A percentile compares a stretch with the other conserved stretches of the same genome.
Conservation (phyloP, 1,284 basidiomycete genomes). For the Porodaedalea pini region DNA sequence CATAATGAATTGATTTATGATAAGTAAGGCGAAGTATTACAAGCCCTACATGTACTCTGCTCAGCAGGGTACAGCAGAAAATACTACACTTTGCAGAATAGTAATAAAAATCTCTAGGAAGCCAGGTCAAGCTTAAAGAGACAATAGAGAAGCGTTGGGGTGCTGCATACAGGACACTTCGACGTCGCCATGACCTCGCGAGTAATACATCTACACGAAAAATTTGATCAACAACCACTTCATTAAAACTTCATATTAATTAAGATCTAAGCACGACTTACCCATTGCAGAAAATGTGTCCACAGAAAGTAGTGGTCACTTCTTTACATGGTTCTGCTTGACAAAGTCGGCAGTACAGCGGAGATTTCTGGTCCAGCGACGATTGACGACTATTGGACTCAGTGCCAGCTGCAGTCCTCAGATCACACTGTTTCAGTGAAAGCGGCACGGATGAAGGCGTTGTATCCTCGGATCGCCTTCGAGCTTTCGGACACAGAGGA, state of each 20-base stretch:
- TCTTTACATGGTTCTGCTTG: slow-evolving; percentile 41
- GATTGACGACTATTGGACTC: not conserved
- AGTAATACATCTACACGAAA: slow-evolving; percentile 43
- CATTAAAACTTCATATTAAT: not conserved
- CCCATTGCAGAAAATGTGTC: slow-evolving; percentile 55
- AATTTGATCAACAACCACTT: not conserved
- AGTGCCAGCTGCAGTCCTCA: slow-evolving; percentile 4
- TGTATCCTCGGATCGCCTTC: not conserved
- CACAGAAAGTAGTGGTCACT: slow-evolving; percentile 52
- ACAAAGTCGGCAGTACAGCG: slow-evolving; percentile 45
- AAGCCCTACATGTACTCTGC: not conserved
- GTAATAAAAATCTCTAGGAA: not conserved
- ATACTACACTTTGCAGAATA: not conserved
- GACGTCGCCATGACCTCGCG: slow-evolving; percentile 41
- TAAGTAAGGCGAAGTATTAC: no score
- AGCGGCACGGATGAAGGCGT: slow-evolving; percentile 1
- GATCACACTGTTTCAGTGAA: not conserved
- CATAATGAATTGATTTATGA: no score
- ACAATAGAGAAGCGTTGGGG: slow-evolving; percentile 48
- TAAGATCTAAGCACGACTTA: slow-evolving; percentile 27
- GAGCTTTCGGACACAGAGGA: not conserved
- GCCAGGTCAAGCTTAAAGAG: slow-evolving; percentile 38
- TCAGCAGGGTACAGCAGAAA: not conserved
- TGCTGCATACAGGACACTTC: slow-evolving; percentile 45
- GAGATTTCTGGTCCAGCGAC: not conserved